These are phyloP conservation scores for Ceratonia siliqua DNA, from an alignment of 306 rosid species.

Conservation along the genomic window DNA sequence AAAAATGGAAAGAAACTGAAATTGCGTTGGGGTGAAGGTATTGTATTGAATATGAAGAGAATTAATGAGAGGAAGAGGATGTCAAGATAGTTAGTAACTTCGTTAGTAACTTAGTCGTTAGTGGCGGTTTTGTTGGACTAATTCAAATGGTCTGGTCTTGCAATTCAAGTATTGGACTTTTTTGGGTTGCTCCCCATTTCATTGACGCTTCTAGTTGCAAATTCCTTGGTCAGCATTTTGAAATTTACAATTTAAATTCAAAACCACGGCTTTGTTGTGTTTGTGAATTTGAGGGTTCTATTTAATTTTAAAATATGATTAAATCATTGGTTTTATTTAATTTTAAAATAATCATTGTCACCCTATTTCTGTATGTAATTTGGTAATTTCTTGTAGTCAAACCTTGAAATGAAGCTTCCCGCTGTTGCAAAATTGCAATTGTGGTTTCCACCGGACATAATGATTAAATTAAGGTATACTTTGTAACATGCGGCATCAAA, in stretches of 20 bases:
- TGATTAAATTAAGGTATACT: too few species aligned
- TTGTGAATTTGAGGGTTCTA: background rate
- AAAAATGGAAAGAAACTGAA: background rate
- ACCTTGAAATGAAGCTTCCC: background rate
- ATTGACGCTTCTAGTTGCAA: background rate
- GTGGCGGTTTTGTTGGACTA: constrained; percentile 28
- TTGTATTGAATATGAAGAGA: background rate
- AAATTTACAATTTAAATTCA: too few species aligned
- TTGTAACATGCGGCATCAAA: background rate
- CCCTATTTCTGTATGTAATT: too few species aligned
- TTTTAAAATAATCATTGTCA: background rate
- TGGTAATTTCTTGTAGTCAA: background rate
- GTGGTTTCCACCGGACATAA: background rate
- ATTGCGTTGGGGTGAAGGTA: background rate
- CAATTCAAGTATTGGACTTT: background rate
- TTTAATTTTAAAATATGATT: background rate
- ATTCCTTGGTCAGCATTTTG: too few species aligned
- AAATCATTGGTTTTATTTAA: too few species aligned
- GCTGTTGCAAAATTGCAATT: too few species aligned
- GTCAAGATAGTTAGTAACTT: background rate
- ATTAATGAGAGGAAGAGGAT: background rate
- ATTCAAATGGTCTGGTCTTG: background rate
- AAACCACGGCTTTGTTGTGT: too few species aligned
- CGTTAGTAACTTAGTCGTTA: too few species aligned
- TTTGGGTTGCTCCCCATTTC: background rate